These are phyloP conservation scores for Lumnitzera littorea DNA, from an alignment of 345 rosid genomes.

Conservation along the genomic window DNA sequence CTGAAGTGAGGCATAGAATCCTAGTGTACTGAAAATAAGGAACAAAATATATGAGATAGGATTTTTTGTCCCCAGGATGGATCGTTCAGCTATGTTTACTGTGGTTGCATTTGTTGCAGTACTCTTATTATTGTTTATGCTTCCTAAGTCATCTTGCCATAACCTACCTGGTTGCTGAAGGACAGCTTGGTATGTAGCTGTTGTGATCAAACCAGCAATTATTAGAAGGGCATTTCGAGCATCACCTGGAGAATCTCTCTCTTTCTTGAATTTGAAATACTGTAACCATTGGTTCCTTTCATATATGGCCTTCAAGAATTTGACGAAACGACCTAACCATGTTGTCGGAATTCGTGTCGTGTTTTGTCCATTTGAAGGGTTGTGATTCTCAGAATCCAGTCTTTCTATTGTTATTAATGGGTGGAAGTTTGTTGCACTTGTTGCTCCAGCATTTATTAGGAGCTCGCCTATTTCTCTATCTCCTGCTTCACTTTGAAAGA, in stretches of 20 bases:
- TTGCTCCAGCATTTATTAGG: conserved; percentile 17
- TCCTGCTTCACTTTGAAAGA: conserved; percentile 19
- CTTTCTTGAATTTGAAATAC: conserved; percentile 19
- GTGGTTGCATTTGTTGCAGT: not conserved
- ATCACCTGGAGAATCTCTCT: conserved; percentile 16
- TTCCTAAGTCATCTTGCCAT: conserved; percentile 24
- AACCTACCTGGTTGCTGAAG: conserved; percentile 29
- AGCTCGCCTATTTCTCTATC: conserved; percentile 19
- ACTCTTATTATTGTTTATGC: not conserved
- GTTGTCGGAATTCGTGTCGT: no score
- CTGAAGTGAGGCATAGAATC: conserved; percentile 3
- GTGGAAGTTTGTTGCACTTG: no score
- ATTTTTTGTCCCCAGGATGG: conserved; percentile 13
- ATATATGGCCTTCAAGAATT: not conserved
- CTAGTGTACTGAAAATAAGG: not conserved
- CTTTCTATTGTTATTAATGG: no score
- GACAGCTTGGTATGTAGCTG: conserved; percentile 34
- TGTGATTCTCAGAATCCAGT: no score
- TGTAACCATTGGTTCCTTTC: conserved; percentile 5
- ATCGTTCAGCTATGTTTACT: not conserved
- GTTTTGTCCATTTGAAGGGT: not conserved
- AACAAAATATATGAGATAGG: not conserved
- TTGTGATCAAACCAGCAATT: conserved; percentile 22
- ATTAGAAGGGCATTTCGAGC: conserved; percentile 18
- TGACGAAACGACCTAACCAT: not conserved